Percentiles rank a stretch among this genome's conserved stretches.
Evolutionary conservation across 2,329 filamentous ascomycete species (phyloP).

Genomic region (Aspergillus sp.): DNA sequence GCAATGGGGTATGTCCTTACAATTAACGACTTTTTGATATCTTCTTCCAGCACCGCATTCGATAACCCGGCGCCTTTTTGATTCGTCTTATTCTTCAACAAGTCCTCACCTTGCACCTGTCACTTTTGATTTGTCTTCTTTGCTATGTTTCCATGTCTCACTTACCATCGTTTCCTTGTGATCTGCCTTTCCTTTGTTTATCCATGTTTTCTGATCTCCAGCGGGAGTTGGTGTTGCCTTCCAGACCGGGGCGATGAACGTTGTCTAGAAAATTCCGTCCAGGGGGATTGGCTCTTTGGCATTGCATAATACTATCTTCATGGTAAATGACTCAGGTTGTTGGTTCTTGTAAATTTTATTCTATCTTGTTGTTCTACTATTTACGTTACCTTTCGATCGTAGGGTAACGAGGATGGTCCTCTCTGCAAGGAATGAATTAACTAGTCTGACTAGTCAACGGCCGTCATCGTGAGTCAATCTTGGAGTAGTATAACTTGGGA

Average conservation of each 20-base stretch:
- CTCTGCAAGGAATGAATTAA: not conserved
- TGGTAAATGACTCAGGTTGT: not conserved
- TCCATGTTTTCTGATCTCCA: constrained; percentile 27
- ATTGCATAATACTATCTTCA: constrained; percentile 10
- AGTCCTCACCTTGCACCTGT: not conserved
- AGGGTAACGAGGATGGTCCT: not conserved
- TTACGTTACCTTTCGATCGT: too few species aligned
- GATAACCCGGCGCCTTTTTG: constrained; percentile 29
- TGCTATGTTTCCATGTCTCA: not conserved
- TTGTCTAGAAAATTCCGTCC: constrained; percentile 12
- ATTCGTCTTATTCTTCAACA: not conserved
- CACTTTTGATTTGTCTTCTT: not conserved
- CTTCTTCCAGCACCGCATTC: constrained; percentile 25
- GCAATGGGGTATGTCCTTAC: constrained; percentile 8
- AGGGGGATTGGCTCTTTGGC: constrained; percentile 1
- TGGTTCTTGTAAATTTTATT: not conserved
- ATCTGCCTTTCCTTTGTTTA: constrained; percentile 14
- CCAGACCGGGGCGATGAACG: constrained; percentile 17
- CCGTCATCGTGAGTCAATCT: not conserved
- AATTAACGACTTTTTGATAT: constrained; percentile 28
- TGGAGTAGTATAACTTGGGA: not conserved
- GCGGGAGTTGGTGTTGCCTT: constrained; percentile 35
- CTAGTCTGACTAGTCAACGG: not conserved
- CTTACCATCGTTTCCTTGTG: not conserved
- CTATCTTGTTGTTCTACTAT: too few species aligned